Base-by-base conservation (phyloP, 257 asterid genomes). In the Ligustrum vulgare region DNA sequence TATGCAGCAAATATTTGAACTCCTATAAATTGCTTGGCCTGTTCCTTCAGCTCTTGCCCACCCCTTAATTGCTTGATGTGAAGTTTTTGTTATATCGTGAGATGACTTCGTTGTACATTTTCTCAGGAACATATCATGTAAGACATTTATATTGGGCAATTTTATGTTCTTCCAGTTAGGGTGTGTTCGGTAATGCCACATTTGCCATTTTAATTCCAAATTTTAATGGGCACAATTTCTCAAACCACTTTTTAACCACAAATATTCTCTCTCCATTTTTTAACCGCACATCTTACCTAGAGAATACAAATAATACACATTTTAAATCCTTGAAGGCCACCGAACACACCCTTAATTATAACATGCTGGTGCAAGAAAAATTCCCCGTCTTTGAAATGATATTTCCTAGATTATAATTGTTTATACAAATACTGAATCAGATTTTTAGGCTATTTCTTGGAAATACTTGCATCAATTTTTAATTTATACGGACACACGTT, bases 11-110 rank as follows among this genome's bases (percentile, higher is more conserved):
- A 71, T 67, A 41, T 63, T 69, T 47, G 4, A 62, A 23, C 71
- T 41, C 71, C 10, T 67, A 7, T 51, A 71, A 71, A 33, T 72
- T 56, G 16, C 51, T 77, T 81, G 77, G 67, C 78, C 65, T 60
- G 36, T 37, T 22, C 7, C 69, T 71, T 35, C 60, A 75, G 51
- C 71, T 32, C 20, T 62, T 70, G 72, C 51, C 20, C 63, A 22
- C 60, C 49, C 72, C 69, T 71, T 49, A 20, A 63, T 23, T 73
- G 66, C 73, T 43, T 62, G 98, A 67, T 65, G 58, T 58, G 69
- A 66, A 36, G 33, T 9, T 15, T 60, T 60, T n/a, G 9, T n/a
- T 5, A 41, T 51, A 16, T 10, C 47, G 47, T 62, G 71, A 47
- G 45, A 13, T 37, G 10, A 45, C 72, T 69, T 54, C 74, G 39